Conservation (phyloP, 139 green algal genomes). For the Closterium sp. region DNA sequence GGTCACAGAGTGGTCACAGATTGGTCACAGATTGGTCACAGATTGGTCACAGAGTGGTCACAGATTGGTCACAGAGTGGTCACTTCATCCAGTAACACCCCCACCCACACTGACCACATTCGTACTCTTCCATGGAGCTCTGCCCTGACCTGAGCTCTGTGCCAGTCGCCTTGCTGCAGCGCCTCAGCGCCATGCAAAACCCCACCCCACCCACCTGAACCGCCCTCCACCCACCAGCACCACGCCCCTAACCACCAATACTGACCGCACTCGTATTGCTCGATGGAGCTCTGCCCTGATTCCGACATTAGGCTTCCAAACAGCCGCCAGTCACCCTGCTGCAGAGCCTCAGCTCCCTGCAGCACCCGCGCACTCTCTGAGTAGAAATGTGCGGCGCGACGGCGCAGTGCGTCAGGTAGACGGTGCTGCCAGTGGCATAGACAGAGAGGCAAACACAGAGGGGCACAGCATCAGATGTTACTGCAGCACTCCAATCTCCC, state of each 20-base stretch:
- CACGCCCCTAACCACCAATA: too few relatives aligned
- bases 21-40: too few relatives aligned
- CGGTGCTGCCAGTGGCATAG: background rate
- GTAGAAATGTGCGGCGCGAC: slow-evolving; percentile 45
- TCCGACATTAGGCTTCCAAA: slow-evolving; percentile 48
- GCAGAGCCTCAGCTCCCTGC: slow-evolving; percentile 26
- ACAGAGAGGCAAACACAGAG: background rate
- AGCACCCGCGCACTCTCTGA: slow-evolving; percentile 33
- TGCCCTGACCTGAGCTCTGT: slow-evolving; percentile 35
- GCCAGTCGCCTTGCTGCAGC: slow-evolving; percentile 5
- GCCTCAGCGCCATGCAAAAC: slow-evolving; percentile 13
- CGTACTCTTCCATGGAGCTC: slow-evolving; percentile 54
- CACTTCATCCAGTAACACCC: too few relatives aligned
- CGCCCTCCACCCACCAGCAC: too few relatives aligned
- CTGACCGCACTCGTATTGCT: slow-evolving; percentile 52
- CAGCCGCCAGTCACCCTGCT: slow-evolving; percentile 11
- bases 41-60: too few relatives aligned
- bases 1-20: too few relatives aligned
- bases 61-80: too few relatives aligned
- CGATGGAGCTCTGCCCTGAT: slow-evolving; percentile 50
- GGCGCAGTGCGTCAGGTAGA: background rate
- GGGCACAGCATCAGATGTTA: too few relatives aligned
- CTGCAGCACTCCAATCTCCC: too few relatives aligned
- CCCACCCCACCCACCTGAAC: background rate
- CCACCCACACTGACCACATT: slow-evolving; percentile 21